phyloP scores from a whole-genome alignment of 345 rosid genomes.

The Diplotaxis tenuifolia region DNA sequence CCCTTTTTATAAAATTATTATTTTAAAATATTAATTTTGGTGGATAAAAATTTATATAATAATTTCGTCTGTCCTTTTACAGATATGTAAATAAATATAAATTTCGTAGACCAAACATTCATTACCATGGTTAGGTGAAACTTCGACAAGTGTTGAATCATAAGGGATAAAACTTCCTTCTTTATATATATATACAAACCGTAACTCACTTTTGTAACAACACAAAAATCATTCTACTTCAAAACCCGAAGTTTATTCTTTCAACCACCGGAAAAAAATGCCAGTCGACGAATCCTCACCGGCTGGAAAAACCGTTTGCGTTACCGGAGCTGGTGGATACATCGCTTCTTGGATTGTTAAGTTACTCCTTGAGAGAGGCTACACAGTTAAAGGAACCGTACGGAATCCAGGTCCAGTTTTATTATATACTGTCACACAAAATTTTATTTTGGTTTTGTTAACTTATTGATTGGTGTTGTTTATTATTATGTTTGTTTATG shows the following conservation, averaged over 20 bases:
- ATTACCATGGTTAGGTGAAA: conserved; percentile 34
- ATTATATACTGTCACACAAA: background rate
- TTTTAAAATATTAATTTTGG: background rate
- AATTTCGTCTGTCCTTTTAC: background rate
- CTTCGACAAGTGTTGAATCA: conserved; percentile 2
- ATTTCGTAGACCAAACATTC: background rate
- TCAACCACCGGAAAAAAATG: conserved; percentile 36
- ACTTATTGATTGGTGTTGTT: background rate
- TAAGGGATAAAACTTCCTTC: background rate
- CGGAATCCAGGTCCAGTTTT: conserved; percentile 67
- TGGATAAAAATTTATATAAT: background rate
- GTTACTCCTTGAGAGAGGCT: conserved; percentile 70
- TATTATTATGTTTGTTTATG: background rate
- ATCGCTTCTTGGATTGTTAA: conserved; percentile 97
- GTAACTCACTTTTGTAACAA: conserved; percentile 1
- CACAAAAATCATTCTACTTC: background rate
- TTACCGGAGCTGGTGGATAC: conserved; percentile 98
- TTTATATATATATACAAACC: conserved; percentile 10
- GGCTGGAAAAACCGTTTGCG: conserved; percentile 61
- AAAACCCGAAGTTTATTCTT: background rate
- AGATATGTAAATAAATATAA: background rate
- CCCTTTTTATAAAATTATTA: background rate
- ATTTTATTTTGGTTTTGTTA: too few species aligned
- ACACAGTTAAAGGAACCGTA: conserved; percentile 77
- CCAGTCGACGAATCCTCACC: conserved; percentile 43